phyloP scores from a whole-genome alignment of 768 basidiomycete species.

The Lyophyllum atratum region DNA sequence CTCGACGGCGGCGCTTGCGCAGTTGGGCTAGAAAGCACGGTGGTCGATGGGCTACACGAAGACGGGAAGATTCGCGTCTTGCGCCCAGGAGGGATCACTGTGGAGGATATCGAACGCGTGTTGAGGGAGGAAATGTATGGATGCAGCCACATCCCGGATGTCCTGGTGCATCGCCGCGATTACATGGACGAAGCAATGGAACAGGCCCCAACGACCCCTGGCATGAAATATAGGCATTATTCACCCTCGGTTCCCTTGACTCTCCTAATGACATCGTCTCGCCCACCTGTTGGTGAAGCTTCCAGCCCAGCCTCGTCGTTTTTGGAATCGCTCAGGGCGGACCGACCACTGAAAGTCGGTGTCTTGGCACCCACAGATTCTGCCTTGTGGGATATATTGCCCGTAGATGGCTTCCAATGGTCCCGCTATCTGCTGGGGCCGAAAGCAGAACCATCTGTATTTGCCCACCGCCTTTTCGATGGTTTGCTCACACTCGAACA shows the following conservation, averaged over 20 bases:
- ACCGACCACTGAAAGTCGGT: slow-evolving; percentile 54
- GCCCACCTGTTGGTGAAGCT: slow-evolving; percentile 36
- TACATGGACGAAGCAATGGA: slow-evolving; percentile 72
- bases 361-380: slow-evolving; percentile 68
- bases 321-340: slow-evolving; percentile 43
- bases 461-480: slow-evolving; percentile 84
- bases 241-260: slow-evolving; percentile 87
- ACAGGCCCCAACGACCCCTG: slow-evolving; percentile 88
- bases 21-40: slow-evolving; percentile 95
- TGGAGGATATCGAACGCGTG: slow-evolving; percentile 77
- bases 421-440: slow-evolving; percentile 52
- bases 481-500: slow-evolving; percentile 81
- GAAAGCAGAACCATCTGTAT: slow-evolving; percentile 57
- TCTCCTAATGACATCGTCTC: slow-evolving; percentile 59
- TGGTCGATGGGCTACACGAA: slow-evolving; percentile 81
- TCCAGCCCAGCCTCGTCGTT: slow-evolving; percentile 35
- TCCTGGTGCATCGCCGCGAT: slow-evolving; percentile 81
- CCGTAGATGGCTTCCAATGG: slow-evolving; percentile 51
- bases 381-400: slow-evolving; percentile 36
- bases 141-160: slow-evolving; percentile 43
- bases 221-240: slow-evolving; percentile 99
- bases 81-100: slow-evolving; percentile 89
- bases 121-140: slow-evolving; percentile 44
- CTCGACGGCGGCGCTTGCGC: slow-evolving; percentile 91
- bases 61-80: slow-evolving; percentile 81